Evolutionary conservation across 106 monocot genomes (phyloP), one percentile per base, ranked within the genome.

Genomic region (Narthecium ossifragum): DNA sequence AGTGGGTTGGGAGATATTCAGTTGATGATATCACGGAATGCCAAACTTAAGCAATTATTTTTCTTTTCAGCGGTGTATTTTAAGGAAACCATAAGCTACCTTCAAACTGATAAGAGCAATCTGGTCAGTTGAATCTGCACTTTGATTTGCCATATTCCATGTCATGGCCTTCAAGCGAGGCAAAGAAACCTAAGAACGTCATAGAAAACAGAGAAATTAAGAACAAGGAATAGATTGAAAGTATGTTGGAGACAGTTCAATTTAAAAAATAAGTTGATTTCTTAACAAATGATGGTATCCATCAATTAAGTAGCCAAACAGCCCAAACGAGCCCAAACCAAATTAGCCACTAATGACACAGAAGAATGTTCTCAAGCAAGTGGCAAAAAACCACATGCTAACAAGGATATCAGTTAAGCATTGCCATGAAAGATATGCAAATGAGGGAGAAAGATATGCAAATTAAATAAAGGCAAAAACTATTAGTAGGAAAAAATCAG

Each of bases 111-210:
- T 40, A 63, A 75, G 53, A 30, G 75, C 80, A 33, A 66, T 54
- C 32, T 59, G 72, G 60, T 69, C 63, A 18, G 46, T 28, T 25
- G 63, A 23, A 11, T 75, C 80, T 36, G 24, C 46, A 55, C 57
- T 60, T 40, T 81, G 53, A 69, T 81, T 72, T 14, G 49, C 70
- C 75, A 81, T 62, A 47, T 66, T 60, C 61, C 78, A 81, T 20
- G 80, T 81, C 72, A 81, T 62, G n/a, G 74, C 75, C 55, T 81
- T 81, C 20, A 84, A 57, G 29, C 51, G 77, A 0, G 81, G 80
- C 26, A 78, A 55, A 34, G 81, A 78, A 62, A 66, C 72, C 89
- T 84, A 37, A 38, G 37, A 45, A 72, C 1, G 36, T 11, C 0
- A 39, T 7, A 32, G 14, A 13, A 55, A 55, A 25, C 28, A 30